A percentile compares a stretch with the other conserved stretches of the same genome.
phyloP scores from a whole-genome alignment of 2,329 filamentous ascomycete species.

The Dactylellina parvicollis region DNA sequence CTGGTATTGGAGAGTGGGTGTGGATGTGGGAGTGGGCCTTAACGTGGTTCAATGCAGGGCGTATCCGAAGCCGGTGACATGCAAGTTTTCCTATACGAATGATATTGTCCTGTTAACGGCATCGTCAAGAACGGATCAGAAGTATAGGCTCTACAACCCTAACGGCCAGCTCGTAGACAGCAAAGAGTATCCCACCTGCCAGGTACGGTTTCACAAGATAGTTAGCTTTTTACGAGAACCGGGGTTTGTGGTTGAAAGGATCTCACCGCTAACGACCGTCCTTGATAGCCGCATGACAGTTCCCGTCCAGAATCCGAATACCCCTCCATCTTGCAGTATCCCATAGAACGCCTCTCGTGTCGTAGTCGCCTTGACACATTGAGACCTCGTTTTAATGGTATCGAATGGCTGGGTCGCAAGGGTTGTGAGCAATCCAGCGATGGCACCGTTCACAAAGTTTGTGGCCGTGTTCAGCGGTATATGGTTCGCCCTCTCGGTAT shows the following conservation, averaged over 20 bases:
- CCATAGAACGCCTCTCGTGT: constrained; percentile 68
- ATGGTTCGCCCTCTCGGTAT: constrained; percentile 54
- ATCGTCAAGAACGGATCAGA: background rate
- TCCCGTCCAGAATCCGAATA: constrained; percentile 73
- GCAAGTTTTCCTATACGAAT: constrained; percentile 32
- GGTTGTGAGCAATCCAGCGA: constrained; percentile 71
- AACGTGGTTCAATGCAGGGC: constrained; percentile 38
- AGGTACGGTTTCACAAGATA: background rate
- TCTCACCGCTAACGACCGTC: constrained; percentile 69
- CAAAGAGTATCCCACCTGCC: constrained; percentile 29
- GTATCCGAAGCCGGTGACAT: constrained; percentile 39
- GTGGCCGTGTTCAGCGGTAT: constrained; percentile 66
- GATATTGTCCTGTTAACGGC: background rate
- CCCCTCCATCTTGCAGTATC: constrained; percentile 68
- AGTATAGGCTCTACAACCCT: constrained; percentile 10
- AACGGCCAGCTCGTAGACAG: constrained; percentile 33
- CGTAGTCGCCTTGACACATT: constrained; percentile 69
- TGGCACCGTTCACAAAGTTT: constrained; percentile 71
- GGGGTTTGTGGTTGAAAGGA: no score
- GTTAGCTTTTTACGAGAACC: background rate
- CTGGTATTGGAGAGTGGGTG: no score
- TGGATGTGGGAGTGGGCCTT: no score
- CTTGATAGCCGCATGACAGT: constrained; percentile 74
- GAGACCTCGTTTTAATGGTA: constrained; percentile 71
- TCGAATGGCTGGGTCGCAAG: constrained; percentile 71